phyloP scores from a whole-genome alignment of 2,329 filamentous ascomycete species.

The Fragosphaeria purpurea region DNA sequence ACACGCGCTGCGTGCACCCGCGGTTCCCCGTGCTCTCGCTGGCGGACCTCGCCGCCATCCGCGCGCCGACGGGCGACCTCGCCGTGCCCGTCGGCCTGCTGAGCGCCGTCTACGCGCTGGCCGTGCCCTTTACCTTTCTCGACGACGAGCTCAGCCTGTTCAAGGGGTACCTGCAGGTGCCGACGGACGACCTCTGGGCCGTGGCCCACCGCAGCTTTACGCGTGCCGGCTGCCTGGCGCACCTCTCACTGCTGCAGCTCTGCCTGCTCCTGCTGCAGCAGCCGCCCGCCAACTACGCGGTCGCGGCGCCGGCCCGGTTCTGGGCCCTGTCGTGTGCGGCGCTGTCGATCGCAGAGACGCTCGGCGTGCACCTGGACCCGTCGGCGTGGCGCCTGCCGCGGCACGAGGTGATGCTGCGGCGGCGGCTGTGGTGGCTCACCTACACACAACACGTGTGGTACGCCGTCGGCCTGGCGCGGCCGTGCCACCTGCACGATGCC shows the following conservation, averaged over 20 bases:
- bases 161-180: slow-evolving; percentile 16
- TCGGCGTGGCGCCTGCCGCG: slow-evolving; percentile 15
- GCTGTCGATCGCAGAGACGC: slow-evolving; percentile 16
- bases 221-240: slow-evolving; percentile 13
- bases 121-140: slow-evolving; percentile 17
- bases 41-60: slow-evolving; percentile 9
- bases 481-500: slow-evolving; percentile 14
- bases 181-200: slow-evolving; percentile 18
- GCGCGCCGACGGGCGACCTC: neutral
- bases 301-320: slow-evolving; percentile 14
- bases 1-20: slow-evolving; percentile 13
- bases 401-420: slow-evolving; percentile 14
- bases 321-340: slow-evolving; percentile 17
- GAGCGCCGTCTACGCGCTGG: slow-evolving; percentile 17
- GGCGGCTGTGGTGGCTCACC: slow-evolving; percentile 18
- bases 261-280: slow-evolving; percentile 16
- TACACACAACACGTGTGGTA: slow-evolving; percentile 16
- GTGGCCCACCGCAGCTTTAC: slow-evolving; percentile 15
- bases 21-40: slow-evolving; percentile 14
- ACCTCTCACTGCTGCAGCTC: slow-evolving; percentile 15
- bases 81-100: slow-evolving; percentile 13
- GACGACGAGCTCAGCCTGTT: slow-evolving; percentile 18
- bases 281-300: slow-evolving; percentile 16
- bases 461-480: slow-evolving; percentile 13
- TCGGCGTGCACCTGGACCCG: slow-evolving; percentile 16